Evolutionary conservation across 306 rosid species (phyloP), one percentile per base, ranked within the genome.

Genomic region (Boehmeria nivea): DNA sequence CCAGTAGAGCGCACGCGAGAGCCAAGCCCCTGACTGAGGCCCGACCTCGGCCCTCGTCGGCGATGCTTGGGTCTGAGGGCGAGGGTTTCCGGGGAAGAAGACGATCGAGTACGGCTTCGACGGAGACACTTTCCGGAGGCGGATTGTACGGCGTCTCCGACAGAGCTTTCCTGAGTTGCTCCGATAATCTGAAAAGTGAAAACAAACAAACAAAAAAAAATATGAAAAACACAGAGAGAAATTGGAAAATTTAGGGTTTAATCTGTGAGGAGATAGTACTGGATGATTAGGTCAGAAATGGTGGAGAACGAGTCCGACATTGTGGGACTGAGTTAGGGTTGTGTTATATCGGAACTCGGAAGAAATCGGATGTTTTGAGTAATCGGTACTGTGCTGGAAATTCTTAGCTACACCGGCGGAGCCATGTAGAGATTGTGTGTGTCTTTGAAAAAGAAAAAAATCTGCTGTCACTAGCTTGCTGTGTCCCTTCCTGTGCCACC

Each of bases 1-100:
- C 80, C 13, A 84, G 57, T 13, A 87, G 65, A 39, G 96, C 85
- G 31, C 89, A 87, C 0, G 89, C 96, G 34, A 91, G 66, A 50
- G 81, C 13, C 47, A 91, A 84, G 56, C 84, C 85, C 48, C 54
- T 79, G 68, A 91, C 50, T 52, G 85, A 61, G 53, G 75, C 15
- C 47, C 51, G 70, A 23, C 47, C 23, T 53, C 59, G 57, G 28
- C 54, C 54, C 31, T 53, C 83, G 52, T 34, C 58, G 61, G 54
- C 10, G 49, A 52, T 22, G 38, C 24, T 9, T 8, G 82, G 51
- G 19, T 45, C 63, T 24, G 68, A 12, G 0, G 52, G 62, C 10
- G 61, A 23, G 26, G 24, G 79, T n/a, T n/a, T n/a, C n/a, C n/a
- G n/a, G n/a, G n/a, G n/a, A 14, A 87, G 83, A 61, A 90, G 95